phyloP scores from a whole-genome alignment of 1,284 basidiomycete genomes.

The Papiliotrema laurentii region DNA sequence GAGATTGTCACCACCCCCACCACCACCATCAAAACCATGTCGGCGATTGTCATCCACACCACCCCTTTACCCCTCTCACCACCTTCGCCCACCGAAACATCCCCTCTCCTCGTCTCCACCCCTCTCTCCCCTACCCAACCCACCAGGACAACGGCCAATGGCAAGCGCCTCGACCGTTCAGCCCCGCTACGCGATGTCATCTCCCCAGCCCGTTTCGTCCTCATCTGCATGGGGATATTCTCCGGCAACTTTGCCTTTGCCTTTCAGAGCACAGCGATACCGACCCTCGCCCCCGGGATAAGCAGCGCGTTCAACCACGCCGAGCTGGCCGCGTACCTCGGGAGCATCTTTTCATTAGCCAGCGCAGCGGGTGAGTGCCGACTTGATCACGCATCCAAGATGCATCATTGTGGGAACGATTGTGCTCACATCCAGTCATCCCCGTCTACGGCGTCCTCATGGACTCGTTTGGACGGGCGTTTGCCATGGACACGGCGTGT shows the following conservation, averaged over 20 bases:
- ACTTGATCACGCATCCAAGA: constrained; percentile 1
- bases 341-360: constrained; percentile 40
- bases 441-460: constrained; percentile 47
- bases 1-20: no score
- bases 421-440: constrained; percentile 24
- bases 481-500: constrained; percentile 41
- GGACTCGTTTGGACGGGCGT: constrained; percentile 41
- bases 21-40: no score
- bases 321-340: constrained; percentile 43
- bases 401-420: neutral
- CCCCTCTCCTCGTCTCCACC: neutral
- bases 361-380: constrained; percentile 37
- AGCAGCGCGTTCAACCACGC: constrained; percentile 38
- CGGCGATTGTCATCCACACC: no score
- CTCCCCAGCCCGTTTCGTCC: constrained; percentile 20
- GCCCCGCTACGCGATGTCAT: constrained; percentile 28
- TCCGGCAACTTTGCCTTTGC: constrained; percentile 46
- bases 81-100: neutral
- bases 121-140: neutral
- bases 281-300: constrained; percentile 40
- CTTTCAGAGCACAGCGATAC: constrained; percentile 42
- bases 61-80: neutral
- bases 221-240: constrained; percentile 28
- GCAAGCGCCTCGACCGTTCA: no score
- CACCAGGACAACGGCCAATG: no score